Evolutionary conservation across 2,329 filamentous ascomycete genomes (phyloP), one percentile per base, ranked within the genome.

Genomic region (Pseudogymnoascus sp.): DNA sequence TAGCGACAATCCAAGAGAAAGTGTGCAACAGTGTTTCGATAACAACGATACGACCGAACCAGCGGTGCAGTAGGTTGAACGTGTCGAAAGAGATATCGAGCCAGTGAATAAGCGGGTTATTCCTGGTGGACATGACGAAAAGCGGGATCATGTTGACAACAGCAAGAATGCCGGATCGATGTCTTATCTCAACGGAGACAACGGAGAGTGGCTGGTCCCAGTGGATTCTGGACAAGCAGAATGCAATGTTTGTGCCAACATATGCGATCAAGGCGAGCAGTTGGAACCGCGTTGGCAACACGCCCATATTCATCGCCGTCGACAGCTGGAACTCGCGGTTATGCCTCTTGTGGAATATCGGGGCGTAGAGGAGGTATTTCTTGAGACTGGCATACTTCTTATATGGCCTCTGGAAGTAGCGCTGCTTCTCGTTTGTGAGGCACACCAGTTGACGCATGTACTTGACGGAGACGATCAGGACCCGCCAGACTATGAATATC

Each of bases 61-160:
- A 93, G 66, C 90, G 84, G 75, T 93, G 89, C 64, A 93, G 79
- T 65, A 93, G 76, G 77, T 93, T 93, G 80, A 90, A 92, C 0
- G 88, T 91, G 74, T 93, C 89, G 74, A 92, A 93, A 3, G 88
- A 90, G 67, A 93, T 86, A 65, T 86, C 85, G 62, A 90, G 80
- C 67, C 89, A 78, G 65, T 80, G 79, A 72, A 93, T 91, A 67
- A 93, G 79, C 21, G 88, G 88, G 76, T 93, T 93, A 77, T 92
- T 93, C 69, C 89, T 82, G 43, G 87, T 86, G 56, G 88, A 88
- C 73, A 92, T 80, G 60, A 92, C 74, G 75, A 92, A 89, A 3
- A 93, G 78, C 1, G 90, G 89, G 56, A 86, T 80, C 89, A 93
- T 90, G 78, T 93, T 93, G 73, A 90, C 83, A 43, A 86, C 83